Base-by-base conservation (phyloP, 2,329 filamentous ascomycete genomes). In the Trichoderma semiorbis region DNA sequence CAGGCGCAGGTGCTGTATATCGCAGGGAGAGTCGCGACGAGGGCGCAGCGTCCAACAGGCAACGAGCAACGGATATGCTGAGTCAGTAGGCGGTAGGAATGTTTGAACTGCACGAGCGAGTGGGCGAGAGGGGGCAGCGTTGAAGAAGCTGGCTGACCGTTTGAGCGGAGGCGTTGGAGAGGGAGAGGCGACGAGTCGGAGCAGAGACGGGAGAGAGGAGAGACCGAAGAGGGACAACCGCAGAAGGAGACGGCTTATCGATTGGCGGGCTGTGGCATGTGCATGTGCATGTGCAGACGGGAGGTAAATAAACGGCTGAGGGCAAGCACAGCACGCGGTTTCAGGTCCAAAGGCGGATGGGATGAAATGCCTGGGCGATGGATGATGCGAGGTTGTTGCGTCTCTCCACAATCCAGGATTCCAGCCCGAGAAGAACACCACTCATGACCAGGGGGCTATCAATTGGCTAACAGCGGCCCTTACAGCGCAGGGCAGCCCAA, bases 351-450 rank as follows among this genome's bases (percentile, higher is more conserved):
- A 57, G 57, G n/a, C 24, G 26, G n/a, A 28, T 11, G 68, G 34
- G 36, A 57, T 36, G 39, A n/a, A n/a, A 43, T 55, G 68, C 18
- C 26, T 24, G 63, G 63, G 53, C 67, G 70, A 72, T 68, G 70
- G 64, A 72, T 47, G 70, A 63, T 72, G 70, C 43, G 26, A n/a
- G 55, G 26, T 58, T 50, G 34, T 64, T 64, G 36, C 26, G 39
- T 21, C 39, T 34, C 39, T 53, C 39, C 62, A 58, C 55, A 61
- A 50, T 16, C 36, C 10, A 21, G 36, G 28, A 50, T 69, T 61
- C 66, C 36, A 50, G 55, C 66, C 57, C 28, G 64, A 53, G 47
- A 53, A 53, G 24, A 53, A 53, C 47, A 53, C 47, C 47, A 50
- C 43, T 7, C 43, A 50, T 21, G 43, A 50, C 43, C 43, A 32